phyloP scores from a whole-genome alignment of 441 rosid genomes.

The Adansonia rubrostipa region DNA sequence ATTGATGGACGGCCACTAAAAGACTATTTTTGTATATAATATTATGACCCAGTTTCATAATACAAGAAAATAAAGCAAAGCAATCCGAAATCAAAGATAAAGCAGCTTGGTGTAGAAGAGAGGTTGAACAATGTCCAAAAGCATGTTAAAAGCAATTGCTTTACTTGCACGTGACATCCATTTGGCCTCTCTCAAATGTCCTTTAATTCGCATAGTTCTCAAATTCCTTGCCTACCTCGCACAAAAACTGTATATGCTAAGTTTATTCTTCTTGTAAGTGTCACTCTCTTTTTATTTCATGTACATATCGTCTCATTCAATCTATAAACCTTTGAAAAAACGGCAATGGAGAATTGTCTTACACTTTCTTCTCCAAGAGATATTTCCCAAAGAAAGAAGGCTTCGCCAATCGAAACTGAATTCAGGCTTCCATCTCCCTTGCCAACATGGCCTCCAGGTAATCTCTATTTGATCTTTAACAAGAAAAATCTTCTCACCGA shows the following conservation, averaged over 20 bases:
- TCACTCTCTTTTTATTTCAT: neutral
- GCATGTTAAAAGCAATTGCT: conserved; percentile 6
- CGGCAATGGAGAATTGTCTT: conserved; percentile 56
- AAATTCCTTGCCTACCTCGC: conserved; percentile 10
- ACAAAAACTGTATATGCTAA: neutral
- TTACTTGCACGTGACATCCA: conserved; percentile 16
- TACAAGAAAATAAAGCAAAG: neutral
- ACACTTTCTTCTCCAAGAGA: conserved; percentile 6
- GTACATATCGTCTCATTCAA: neutral
- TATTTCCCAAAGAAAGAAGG: conserved; percentile 40
- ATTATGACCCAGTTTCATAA: neutral
- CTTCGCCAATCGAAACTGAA: conserved; percentile 51
- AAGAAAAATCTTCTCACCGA: neutral
- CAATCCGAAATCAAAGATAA: neutral
- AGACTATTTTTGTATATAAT: neutral
- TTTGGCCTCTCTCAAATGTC: neutral
- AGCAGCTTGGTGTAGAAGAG: conserved; percentile 17
- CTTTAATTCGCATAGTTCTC: neutral
- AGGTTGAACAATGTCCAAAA: conserved; percentile 22
- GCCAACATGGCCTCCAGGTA: conserved; percentile 73
- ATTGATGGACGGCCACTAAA: neutral
- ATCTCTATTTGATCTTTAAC: neutral
- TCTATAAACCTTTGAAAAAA: neutral
- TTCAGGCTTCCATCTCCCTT: conserved; percentile 73
- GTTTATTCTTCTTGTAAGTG: neutral